Percentiles rank a stretch among this genome's conserved stretches.
phyloP scores from a whole-genome alignment of 768 basidiomycete species.

The Naganishia kalamii region DNA sequence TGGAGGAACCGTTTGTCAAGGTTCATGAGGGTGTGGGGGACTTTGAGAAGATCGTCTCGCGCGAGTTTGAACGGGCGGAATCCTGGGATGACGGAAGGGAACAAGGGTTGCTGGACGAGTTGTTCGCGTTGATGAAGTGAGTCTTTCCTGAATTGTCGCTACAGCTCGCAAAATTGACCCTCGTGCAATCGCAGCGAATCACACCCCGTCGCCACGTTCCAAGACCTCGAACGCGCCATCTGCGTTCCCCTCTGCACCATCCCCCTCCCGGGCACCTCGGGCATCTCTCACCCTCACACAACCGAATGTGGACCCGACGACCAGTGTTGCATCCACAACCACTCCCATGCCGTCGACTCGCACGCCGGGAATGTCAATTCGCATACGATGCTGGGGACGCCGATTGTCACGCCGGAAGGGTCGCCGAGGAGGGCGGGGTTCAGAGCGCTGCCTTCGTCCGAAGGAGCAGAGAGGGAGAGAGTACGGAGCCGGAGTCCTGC shows the following conservation, averaged over 20 bases:
- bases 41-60: slow-evolving; percentile 27
- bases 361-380: neutral
- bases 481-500: neutral
- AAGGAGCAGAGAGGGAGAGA: neutral
- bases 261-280: neutral
- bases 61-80: slow-evolving; percentile 12
- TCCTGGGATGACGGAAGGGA: slow-evolving; percentile 21
- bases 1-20: slow-evolving; percentile 44
- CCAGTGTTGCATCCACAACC: neutral
- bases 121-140: slow-evolving; percentile 35
- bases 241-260: slow-evolving; percentile 15
- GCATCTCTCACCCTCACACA: neutral
- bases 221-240: slow-evolving; percentile 13
- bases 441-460: neutral
- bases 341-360: neutral
- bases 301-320: neutral
- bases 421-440: neutral
- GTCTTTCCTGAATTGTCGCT: neutral
- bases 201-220: neutral
- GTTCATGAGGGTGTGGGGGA: slow-evolving; percentile 36
- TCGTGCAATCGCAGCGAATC: neutral
- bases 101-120: slow-evolving; percentile 27
- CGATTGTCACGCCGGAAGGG: neutral
- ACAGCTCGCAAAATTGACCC: neutral
- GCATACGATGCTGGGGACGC: slow-evolving; percentile 11